Base-by-base conservation (phyloP, 495 filamentous ascomycete species). In the Aspergillus sparsus region DNA sequence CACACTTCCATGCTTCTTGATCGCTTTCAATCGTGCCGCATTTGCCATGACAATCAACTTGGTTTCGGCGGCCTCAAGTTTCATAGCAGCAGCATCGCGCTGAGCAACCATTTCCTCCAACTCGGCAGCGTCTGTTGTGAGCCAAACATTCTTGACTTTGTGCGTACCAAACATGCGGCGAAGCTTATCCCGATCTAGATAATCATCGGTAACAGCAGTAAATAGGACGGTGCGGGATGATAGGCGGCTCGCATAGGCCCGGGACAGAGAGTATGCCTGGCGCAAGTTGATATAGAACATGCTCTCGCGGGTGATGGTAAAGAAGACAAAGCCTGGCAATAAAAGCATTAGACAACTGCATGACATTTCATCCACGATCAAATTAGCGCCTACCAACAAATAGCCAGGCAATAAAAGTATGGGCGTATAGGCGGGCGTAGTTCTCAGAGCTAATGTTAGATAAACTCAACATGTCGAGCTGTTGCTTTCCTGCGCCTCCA, bases 281-380 rank as follows among this genome's bases (percentile, higher is more conserved):
- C 93, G 91, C 58, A 98, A 72, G 73, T 96, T 97, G 82, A 97
- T 90, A 74, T 90, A 96, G 83, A 85, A 97, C 71, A 98, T 88
- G 75, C 85, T 87, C 75, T 98, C 94, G 49, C 95, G 85, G 61
- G 93, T 89, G 61, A 98, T 86, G 71, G 93, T 86, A 70, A 88
- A 89, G 76, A 97, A 89, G 65, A 98, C 78, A 66, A 97, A 94
- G 49, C 84, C 80, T 83, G 51, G 16, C 15, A 21, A 49, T 9
- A 3, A 27, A 37, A 18, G n/a, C 12, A 6, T 16, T 3, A 41
- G 13, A 36, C 9, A n/a, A 10, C 5, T 9, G 36, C n/a, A 36
- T 7, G 52, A 13, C 31, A 16, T 6, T 16, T 11, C 0, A 16
- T 6, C 56, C 80, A 61, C 3, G 21, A 27, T 27, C 21, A 3